Conservation (phyloP, 2,329 filamentous ascomycete species). For the Hortaea werneckii region DNA sequence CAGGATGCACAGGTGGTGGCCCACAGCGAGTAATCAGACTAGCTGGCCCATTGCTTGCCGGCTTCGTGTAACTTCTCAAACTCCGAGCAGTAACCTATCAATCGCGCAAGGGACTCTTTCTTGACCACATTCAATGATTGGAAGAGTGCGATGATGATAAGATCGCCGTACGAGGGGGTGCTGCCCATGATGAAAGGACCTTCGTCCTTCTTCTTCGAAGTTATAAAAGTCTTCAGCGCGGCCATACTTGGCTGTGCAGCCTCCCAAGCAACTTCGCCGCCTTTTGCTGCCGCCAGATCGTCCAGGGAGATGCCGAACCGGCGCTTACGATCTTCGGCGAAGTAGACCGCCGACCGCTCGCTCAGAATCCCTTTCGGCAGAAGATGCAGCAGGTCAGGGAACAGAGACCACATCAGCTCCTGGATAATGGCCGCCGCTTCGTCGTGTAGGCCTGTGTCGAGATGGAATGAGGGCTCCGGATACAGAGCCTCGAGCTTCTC, state of each 20-base stretch:
- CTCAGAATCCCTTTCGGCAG: conserved; percentile 45
- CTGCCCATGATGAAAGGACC: conserved; percentile 55
- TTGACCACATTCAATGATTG: conserved; percentile 26
- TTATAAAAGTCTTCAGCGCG: conserved; percentile 36
- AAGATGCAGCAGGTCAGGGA: conserved; percentile 4
- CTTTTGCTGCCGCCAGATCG: conserved; percentile 22
- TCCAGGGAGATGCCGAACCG: conserved; percentile 42
- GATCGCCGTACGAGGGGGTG: conserved; percentile 46
- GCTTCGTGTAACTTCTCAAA: conserved; percentile 30
- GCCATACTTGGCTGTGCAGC: conserved; percentile 29
- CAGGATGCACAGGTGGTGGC: no score
- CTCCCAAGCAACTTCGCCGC: conserved; percentile 42
- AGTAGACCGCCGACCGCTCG: conserved; percentile 44
- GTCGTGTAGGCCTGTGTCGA: conserved; percentile 43
- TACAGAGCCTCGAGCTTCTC: conserved; percentile 47
- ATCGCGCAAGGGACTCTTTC: conserved; percentile 25
- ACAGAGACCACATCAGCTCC: conserved; percentile 18
- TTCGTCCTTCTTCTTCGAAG: conserved; percentile 32
- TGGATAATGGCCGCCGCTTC: conserved; percentile 29
- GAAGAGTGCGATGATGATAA: conserved; percentile 41
- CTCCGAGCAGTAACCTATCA: conserved; percentile 29
- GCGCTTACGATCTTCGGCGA: conserved; percentile 41
- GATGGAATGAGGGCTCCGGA: conserved; percentile 47
- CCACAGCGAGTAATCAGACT: conserved; percentile 7
- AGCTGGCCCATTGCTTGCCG: conserved; percentile 31